Percentiles rank a stretch among this genome's conserved stretches.
phyloP scores from a whole-genome alignment of 176 grass and related monocot genomes.

The Ensete glaucum region DNA sequence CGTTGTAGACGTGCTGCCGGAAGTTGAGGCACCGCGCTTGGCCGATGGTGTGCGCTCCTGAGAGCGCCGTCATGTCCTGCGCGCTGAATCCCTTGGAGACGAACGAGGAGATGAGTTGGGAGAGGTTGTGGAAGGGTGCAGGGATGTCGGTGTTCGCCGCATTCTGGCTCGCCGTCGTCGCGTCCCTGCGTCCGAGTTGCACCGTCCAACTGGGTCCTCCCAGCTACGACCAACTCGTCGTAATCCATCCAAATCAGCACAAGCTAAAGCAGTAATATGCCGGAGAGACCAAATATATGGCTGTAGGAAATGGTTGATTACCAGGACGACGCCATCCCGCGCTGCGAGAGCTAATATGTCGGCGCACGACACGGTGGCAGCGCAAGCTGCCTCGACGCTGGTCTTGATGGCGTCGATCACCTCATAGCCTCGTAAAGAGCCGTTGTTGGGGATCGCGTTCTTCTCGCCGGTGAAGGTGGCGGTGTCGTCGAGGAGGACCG shows the following conservation, averaged over 20 bases:
- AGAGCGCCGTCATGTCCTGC: background rate
- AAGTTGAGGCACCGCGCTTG: background rate
- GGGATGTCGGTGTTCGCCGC: conserved; percentile 28
- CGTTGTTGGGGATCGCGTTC: background rate
- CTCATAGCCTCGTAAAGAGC: background rate
- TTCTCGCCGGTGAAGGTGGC: background rate
- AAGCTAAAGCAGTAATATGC: background rate
- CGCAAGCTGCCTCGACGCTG: background rate
- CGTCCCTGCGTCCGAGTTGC: conserved; percentile 42
- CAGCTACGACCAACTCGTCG: conserved; percentile 8
- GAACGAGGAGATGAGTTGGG: conserved; percentile 11
- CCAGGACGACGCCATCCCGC: background rate
- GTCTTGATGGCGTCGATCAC: conserved; percentile 1
- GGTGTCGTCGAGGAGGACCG: background rate
- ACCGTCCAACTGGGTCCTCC: conserved; percentile 53
- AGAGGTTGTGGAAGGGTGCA: background rate
- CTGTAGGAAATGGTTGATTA: background rate
- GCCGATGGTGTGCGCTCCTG: background rate
- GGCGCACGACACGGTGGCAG: conserved; percentile 25
- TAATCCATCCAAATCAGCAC: background rate
- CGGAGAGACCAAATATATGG: background rate
- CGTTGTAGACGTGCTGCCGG: background rate
- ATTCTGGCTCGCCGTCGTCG: conserved; percentile 11
- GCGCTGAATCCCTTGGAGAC: conserved; percentile 24
- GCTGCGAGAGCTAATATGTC: conserved; percentile 17